Base-by-base conservation (phyloP, 371 early-diverging fungal species). In the Mortierella sp. region DNA sequence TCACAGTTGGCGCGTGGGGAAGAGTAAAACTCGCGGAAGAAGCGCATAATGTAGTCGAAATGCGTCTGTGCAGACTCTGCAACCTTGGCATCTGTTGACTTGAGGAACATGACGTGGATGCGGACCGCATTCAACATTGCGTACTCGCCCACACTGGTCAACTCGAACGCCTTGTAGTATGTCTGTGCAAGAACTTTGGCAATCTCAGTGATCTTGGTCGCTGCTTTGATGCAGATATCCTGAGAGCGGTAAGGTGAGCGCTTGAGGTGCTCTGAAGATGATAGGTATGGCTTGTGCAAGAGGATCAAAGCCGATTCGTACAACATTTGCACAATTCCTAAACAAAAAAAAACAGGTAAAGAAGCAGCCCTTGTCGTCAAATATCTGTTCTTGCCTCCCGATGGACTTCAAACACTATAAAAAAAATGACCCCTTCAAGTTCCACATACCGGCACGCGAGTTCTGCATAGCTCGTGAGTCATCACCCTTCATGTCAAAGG, bases 271-370 rank as follows among this genome's bases (percentile, higher is more conserved):
- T 86, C 87, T 5, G 81, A 73, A 0, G 80, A 75, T 0, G 82
- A 78, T 14, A 86, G 70, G 50, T 82, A 86, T 3, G 87, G 87
- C 34, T 86, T 82, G 71, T 86, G 87, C 11, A 86, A 52, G 10
- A 86, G 65, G 50, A 86, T 86, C 65, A 86, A 65, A 5, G 82
- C 71, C 0, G 82, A 82, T 63, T 86, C 83, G 72, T 86, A 86
- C 21, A 86, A 45, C 87, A 86, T 86, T 78, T 86, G 87, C 11
- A 68, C 77, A 50, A 86, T 79, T 47, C 86, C 86, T 85, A 77
- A 58, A n/a, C n/a, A n/a, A 13, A 7, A 24, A 42, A 13, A 21
- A 19, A 52, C 21, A 77, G 11, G 2, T 16, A 28, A 54, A 38
- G 31, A 26, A 58, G 10, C n/a, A 14, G n/a, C 11, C 34, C 9